phyloP scores from a whole-genome alignment of 192 early-diverging fungal species.

The Podila minutissima region DNA sequence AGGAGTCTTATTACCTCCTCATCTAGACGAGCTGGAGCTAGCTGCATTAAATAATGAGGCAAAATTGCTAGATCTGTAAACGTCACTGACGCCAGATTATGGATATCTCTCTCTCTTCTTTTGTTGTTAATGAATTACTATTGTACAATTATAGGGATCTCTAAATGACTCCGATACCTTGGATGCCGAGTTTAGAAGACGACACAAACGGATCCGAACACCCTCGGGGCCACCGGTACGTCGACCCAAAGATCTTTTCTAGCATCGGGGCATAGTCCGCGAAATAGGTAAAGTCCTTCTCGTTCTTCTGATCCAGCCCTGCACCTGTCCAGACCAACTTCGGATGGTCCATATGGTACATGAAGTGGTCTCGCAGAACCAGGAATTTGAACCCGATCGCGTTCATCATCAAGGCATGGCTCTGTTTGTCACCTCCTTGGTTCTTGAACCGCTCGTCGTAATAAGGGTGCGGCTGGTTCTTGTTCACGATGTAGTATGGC shows the following conservation, averaged over 20 bases:
- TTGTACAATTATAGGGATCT: background rate
- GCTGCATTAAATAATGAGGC: no score
- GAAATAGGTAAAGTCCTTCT: conserved; percentile 57
- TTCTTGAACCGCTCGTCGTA: conserved; percentile 66
- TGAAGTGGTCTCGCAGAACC: conserved; percentile 56
- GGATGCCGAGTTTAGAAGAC: conserved; percentile 50
- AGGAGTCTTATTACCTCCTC: no score
- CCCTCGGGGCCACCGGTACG: conserved; percentile 60
- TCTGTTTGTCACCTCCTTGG: conserved; percentile 67
- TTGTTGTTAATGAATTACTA: background rate
- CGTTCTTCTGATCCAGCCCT: conserved; percentile 53
- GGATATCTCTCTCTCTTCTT: no score
- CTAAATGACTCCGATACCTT: conserved; percentile 48
- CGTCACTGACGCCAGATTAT: no score
- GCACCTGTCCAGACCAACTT: conserved; percentile 59
- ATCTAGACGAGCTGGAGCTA: no score
- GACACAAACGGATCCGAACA: conserved; percentile 56
- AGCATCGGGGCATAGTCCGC: conserved; percentile 54
- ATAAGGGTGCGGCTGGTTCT: conserved; percentile 38
- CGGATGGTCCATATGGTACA: conserved; percentile 61
- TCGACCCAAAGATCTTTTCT: conserved; percentile 51
- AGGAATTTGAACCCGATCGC: conserved; percentile 56
- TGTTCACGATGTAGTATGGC: conserved; percentile 61
- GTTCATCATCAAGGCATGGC: conserved; percentile 60
- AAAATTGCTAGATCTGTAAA: no score